A percentile compares a stretch with the other conserved stretches of the same genome.
Evolutionary conservation across 2,329 filamentous ascomycete species (phyloP).

Genomic region (Trichoderma hamatum): DNA sequence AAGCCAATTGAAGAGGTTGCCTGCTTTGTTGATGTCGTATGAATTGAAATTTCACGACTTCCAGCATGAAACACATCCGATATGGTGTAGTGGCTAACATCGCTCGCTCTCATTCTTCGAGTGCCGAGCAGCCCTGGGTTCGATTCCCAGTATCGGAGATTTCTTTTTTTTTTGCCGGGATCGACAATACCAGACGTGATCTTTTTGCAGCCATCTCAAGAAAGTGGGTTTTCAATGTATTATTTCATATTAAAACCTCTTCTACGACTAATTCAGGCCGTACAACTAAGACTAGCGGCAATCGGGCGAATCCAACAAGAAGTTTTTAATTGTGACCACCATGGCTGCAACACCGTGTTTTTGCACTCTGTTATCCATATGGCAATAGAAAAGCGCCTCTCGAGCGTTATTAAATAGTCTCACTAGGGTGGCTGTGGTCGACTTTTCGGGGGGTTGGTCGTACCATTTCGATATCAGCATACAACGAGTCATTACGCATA

Average conservation of each 20-base stretch:
- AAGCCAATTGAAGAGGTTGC: neutral
- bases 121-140: constrained; percentile 41
- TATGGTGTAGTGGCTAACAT: constrained; percentile 45
- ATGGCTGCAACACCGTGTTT: neutral
- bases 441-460: neutral
- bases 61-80: constrained; percentile 32
- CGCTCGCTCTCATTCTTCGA: constrained; percentile 39
- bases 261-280: neutral
- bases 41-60: accelerated
- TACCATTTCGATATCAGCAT: neutral
- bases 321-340: neutral
- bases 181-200: neutral
- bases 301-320: neutral
- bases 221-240: neutral
- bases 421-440: neutral
- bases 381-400: neutral
- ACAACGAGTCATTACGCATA: neutral
- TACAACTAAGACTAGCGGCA: neutral
- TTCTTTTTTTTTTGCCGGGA: neutral
- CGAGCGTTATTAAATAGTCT: neutral
- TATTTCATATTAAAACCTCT: neutral
- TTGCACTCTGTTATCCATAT: neutral
- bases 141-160: constrained; percentile 42
- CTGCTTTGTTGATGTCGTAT: neutral
- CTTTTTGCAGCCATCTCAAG: neutral